Evolutionary conservation across 1,284 basidiomycete species (phyloP).

Genomic region (Sparassis latifolia): DNA sequence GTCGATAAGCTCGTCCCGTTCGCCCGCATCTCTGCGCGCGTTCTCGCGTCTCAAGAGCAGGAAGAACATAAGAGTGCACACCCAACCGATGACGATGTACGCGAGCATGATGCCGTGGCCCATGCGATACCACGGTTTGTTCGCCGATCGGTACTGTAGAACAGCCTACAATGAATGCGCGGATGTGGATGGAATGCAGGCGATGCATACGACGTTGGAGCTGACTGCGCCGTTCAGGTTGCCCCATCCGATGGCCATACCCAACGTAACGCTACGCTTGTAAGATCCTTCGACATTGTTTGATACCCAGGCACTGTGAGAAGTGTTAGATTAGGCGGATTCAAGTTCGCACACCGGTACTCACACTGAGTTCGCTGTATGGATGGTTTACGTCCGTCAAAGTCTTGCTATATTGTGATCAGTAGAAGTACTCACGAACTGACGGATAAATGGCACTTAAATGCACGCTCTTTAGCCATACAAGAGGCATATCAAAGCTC

Average conservation of each 20-base stretch:
- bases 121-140: slow-evolving; percentile 65
- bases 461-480: slow-evolving; percentile 1
- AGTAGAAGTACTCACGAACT: slow-evolving; percentile 30
- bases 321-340: not conserved
- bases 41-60: slow-evolving; percentile 55
- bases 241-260: slow-evolving; percentile 63
- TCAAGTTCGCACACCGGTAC: slow-evolving; percentile 11
- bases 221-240: slow-evolving; percentile 68
- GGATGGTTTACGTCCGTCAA: no score
- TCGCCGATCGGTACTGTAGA: slow-evolving; percentile 52
- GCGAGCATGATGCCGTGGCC: slow-evolving; percentile 64
- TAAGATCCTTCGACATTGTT: slow-evolving; percentile 56
- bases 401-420: no score
- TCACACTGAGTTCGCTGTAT: slow-evolving; percentile 41
- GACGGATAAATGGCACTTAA: slow-evolving; percentile 40
- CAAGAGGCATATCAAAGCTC: not conserved
- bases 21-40: slow-evolving; percentile 51
- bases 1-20: slow-evolving; percentile 63
- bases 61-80: slow-evolving; percentile 41
- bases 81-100: slow-evolving; percentile 62
- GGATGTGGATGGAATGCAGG: not conserved
- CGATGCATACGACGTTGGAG: slow-evolving; percentile 53
- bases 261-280: slow-evolving; percentile 68
- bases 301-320: slow-evolving; percentile 40
- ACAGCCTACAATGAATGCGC: slow-evolving; percentile 2